Conservation (phyloP, 306 rosid genomes). For the Hippophae gyantsensis region DNA sequence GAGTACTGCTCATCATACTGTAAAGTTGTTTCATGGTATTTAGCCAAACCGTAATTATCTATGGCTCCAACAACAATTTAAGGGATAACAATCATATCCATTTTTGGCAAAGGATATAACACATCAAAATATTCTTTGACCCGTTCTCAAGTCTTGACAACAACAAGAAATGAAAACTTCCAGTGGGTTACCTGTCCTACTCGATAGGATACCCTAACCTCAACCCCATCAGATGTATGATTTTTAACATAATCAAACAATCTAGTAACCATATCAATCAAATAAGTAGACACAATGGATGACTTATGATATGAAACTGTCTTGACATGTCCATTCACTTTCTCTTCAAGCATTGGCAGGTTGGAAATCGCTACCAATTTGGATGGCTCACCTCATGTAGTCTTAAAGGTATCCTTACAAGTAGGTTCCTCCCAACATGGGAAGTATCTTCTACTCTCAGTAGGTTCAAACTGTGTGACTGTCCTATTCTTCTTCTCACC, state of each 20-base stretch:
- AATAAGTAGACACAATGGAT: slow-evolving; percentile 84
- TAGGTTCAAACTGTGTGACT: slow-evolving; percentile 93
- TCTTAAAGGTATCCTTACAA: slow-evolving; percentile 89
- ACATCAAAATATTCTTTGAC: slow-evolving; percentile 68
- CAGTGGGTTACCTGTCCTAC: slow-evolving; percentile 79
- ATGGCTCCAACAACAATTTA: slow-evolving; percentile 94
- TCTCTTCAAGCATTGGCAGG: slow-evolving; percentile 80
- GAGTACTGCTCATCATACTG: slow-evolving; percentile 82
- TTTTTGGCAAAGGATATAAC: slow-evolving; percentile 79
- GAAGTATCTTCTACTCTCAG: slow-evolving; percentile 84
- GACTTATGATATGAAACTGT: slow-evolving; percentile 68
- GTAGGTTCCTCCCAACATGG: slow-evolving; percentile 99
- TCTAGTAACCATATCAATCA: slow-evolving; percentile 83
- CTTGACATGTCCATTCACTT: slow-evolving; percentile 35
- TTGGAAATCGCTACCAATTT: slow-evolving; percentile 77
- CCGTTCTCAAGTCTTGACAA: slow-evolving; percentile 56
- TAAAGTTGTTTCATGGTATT: slow-evolving; percentile 82
- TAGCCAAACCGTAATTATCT: slow-evolving; percentile 95
- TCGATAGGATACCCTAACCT: slow-evolving; percentile 84
- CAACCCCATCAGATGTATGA: slow-evolving; percentile 73
- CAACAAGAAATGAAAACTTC: slow-evolving; percentile 77
- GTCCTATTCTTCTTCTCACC: slow-evolving; percentile 93
- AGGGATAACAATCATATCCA: slow-evolving; percentile 94
- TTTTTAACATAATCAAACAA: slow-evolving; percentile 86
- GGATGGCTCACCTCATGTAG: slow-evolving; percentile 71